Evolutionary conservation across 805 yeast genomes (phyloP).

Genomic region (Saccharomycopsis fodiens): DNA sequence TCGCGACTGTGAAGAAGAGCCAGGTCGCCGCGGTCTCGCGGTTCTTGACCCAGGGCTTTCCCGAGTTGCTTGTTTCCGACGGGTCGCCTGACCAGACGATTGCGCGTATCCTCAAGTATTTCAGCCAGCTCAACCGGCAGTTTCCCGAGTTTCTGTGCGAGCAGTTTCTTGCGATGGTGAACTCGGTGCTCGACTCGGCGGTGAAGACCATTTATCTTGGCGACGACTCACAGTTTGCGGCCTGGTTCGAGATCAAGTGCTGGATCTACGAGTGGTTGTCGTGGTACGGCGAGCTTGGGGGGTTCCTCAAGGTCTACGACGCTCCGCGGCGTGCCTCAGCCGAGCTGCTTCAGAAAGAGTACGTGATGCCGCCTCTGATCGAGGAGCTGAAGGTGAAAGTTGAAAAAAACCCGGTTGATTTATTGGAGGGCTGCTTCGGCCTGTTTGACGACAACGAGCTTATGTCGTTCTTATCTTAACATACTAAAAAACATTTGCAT

Average conservation of each 20-base stretch:
- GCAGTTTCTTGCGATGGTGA: not conserved
- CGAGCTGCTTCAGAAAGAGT: no score
- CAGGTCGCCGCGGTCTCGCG: not conserved
- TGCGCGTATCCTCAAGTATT: not conserved
- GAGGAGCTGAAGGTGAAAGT: no score
- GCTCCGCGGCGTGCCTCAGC: not conserved
- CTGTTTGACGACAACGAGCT: slow-evolving; percentile 5
- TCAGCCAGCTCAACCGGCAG: not conserved
- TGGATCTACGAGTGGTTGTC: slow-evolving; percentile 13
- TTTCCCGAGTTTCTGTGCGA: not conserved
- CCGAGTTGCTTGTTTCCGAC: not conserved
- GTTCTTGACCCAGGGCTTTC: not conserved
- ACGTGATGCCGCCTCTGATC: no score
- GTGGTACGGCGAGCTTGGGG: slow-evolving; percentile 17
- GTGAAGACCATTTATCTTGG: not conserved
- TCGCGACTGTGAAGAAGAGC: not conserved
- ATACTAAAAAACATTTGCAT: not conserved
- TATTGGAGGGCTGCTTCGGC: slow-evolving; percentile 7
- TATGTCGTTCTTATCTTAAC: not conserved
- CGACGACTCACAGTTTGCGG: not conserved
- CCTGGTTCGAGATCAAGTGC: slow-evolving; percentile 8
- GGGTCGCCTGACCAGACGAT: not conserved
- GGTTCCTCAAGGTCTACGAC: slow-evolving; percentile 5
- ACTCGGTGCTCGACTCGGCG: slow-evolving; percentile 6
- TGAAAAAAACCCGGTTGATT: slow-evolving; percentile 1